Evolutionary conservation across 2,329 filamentous ascomycete genomes (phyloP).

Genomic region (Ceratocystis destructans): DNA sequence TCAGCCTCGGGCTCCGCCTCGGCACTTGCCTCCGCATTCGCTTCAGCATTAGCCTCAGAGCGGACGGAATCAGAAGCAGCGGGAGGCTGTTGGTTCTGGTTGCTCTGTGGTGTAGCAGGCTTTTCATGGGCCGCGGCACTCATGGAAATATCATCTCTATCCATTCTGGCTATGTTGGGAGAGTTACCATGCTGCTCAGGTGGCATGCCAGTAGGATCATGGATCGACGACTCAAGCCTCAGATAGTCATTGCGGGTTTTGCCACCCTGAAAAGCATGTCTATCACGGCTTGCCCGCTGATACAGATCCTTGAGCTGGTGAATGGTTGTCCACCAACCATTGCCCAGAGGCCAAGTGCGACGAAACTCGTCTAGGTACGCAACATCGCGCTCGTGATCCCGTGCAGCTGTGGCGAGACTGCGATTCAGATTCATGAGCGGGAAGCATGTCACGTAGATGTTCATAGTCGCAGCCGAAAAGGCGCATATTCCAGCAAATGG

Average conservation of each 20-base stretch:
- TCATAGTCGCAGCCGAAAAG: slow-evolving; percentile 33
- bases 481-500: slow-evolving; percentile 35
- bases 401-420: background rate
- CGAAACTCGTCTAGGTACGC: slow-evolving; percentile 8
- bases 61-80: background rate
- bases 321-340: slow-evolving; percentile 11
- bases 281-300: slow-evolving; percentile 8
- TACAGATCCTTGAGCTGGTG: slow-evolving; percentile 10
- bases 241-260: slow-evolving; percentile 16
- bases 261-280: slow-evolving; percentile 6
- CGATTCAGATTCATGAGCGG: slow-evolving; percentile 31
- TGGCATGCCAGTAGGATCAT: slow-evolving; percentile 12
- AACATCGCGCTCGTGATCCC: background rate
- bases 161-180: slow-evolving; percentile 11
- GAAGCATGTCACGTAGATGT: slow-evolving; percentile 30
- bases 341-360: slow-evolving; percentile 8
- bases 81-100: background rate
- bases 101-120: background rate
- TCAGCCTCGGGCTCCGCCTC: too few relatives aligned
- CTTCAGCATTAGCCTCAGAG: background rate
- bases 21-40: too few relatives aligned
- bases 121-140: background rate
- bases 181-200: slow-evolving; percentile 5
- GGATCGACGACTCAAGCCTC: slow-evolving; percentile 14
- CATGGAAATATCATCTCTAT: slow-evolving; percentile 5